Conservation (phyloP, 257 asterid genomes). For the Capsicum baccatum region DNA sequence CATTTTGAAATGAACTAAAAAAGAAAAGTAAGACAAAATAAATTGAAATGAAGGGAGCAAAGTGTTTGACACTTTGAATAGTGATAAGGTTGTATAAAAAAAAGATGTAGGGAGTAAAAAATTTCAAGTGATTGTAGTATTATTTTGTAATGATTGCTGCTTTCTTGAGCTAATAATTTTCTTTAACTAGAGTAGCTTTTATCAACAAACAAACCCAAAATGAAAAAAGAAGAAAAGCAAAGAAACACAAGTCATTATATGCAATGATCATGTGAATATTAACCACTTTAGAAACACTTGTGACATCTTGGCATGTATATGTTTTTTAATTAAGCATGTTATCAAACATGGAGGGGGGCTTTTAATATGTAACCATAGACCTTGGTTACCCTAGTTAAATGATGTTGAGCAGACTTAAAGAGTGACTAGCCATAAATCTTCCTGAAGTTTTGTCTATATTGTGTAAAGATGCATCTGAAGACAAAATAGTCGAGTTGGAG, state of each 20-base stretch:
- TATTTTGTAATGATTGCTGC: not conserved
- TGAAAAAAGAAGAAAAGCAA: too few species aligned
- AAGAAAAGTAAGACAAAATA: too few species aligned
- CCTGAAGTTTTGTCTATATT: slow-evolving; percentile 76
- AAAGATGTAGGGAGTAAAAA: not conserved
- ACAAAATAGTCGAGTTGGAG: slow-evolving; percentile 60
- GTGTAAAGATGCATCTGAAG: slow-evolving; percentile 80
- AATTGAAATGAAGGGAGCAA: too few species aligned
- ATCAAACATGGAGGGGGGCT: slow-evolving; percentile 71
- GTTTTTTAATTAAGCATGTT: slow-evolving; percentile 58
- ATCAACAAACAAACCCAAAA: not conserved
- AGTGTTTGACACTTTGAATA: not conserved
- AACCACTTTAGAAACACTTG: not conserved
- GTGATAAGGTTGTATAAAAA: too few species aligned
- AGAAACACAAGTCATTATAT: not conserved
- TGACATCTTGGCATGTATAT: not conserved
- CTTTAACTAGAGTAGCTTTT: not conserved
- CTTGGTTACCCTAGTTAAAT: slow-evolving; percentile 65
- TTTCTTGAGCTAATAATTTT: not conserved
- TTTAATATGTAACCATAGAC: slow-evolving; percentile 84
- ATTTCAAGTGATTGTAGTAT: not conserved
- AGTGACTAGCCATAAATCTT: slow-evolving; percentile 30
- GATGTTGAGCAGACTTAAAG: slow-evolving; percentile 72
- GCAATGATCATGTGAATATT: not conserved
- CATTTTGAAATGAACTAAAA: too few species aligned